Percentiles rank a stretch among this genome's conserved stretches.
phyloP scores from a whole-genome alignment of 345 rosid species.

The Gossypioides kirkii region DNA sequence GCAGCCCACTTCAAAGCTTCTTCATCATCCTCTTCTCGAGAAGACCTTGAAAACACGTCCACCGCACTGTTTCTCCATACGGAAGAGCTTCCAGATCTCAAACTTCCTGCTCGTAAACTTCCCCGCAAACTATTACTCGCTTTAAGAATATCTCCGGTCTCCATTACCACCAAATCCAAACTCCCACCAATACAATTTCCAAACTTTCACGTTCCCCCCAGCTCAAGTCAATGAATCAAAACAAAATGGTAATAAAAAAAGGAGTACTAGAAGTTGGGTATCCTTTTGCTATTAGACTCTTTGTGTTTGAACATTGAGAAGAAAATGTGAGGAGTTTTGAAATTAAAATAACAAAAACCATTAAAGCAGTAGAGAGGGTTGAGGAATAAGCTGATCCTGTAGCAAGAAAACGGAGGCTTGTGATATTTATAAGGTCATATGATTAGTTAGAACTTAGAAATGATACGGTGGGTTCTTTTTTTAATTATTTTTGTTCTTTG shows the following conservation, averaged over 20 bases:
- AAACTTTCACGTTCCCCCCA: background rate
- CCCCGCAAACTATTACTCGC: conserved; percentile 36
- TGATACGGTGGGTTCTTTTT: background rate
- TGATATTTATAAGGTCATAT: background rate
- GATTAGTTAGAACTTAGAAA: background rate
- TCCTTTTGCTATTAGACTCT: too few relatives aligned
- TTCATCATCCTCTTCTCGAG: conserved; percentile 48
- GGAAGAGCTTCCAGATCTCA: conserved; percentile 19
- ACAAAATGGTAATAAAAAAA: too few relatives aligned
- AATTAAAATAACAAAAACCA: too few relatives aligned
- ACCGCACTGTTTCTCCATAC: conserved; percentile 32
- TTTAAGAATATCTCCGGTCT: conserved; percentile 31
- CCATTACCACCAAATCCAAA: conserved; percentile 22
- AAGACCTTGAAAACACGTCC: conserved; percentile 53
- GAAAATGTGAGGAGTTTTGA: too few relatives aligned
- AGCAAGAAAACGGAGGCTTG: background rate
- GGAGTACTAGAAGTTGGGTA: too few relatives aligned
- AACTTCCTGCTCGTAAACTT: conserved; percentile 20
- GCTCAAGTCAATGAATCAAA: background rate
- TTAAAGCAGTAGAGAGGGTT: background rate
- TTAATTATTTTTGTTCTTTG: too few relatives aligned
- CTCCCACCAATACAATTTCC: background rate
- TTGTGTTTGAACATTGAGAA: too few relatives aligned
- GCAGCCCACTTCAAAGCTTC: conserved; percentile 57
- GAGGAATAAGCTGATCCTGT: background rate